Conservation (phyloP, 2,329 filamentous ascomycete species). For the Coniella vitis region DNA sequence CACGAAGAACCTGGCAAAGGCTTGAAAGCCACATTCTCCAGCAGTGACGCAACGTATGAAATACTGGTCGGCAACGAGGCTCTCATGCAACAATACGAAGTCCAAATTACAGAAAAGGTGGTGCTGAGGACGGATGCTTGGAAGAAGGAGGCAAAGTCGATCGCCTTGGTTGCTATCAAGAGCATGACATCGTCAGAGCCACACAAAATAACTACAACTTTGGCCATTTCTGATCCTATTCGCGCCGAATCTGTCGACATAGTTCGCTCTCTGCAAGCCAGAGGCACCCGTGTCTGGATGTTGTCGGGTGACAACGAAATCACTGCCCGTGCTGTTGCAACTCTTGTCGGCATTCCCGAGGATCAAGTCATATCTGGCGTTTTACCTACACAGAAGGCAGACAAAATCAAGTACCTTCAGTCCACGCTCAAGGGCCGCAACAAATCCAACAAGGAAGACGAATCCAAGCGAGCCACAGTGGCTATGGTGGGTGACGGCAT, state of each 20-base stretch:
- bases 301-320: slow-evolving; percentile 83
- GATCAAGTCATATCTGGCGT: slow-evolving; percentile 80
- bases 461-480: slow-evolving; percentile 43
- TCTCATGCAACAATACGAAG: slow-evolving; percentile 49
- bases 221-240: slow-evolving; percentile 76
- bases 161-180: slow-evolving; percentile 51
- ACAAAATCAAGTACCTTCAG: slow-evolving; percentile 61
- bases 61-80: slow-evolving; percentile 67
- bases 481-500: slow-evolving; percentile 88
- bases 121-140: slow-evolving; percentile 40
- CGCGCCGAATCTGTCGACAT: slow-evolving; percentile 64
- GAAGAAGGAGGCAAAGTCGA: slow-evolving; percentile 58
- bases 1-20: slow-evolving; percentile 68
- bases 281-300: slow-evolving; percentile 78
- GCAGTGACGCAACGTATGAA: slow-evolving; percentile 30
- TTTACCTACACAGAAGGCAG: slow-evolving; percentile 74
- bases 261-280: slow-evolving; percentile 55
- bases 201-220: slow-evolving; percentile 49
- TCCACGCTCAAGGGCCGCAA: slow-evolving; percentile 34
- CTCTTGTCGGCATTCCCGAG: slow-evolving; percentile 64
- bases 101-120: slow-evolving; percentile 31
- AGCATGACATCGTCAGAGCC: slow-evolving; percentile 7
- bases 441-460: slow-evolving; percentile 20
- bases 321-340: slow-evolving; percentile 76
- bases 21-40: slow-evolving; percentile 50